Base-by-base conservation (phyloP, 257 asterid genomes). In the Solanum dulcamara region DNA sequence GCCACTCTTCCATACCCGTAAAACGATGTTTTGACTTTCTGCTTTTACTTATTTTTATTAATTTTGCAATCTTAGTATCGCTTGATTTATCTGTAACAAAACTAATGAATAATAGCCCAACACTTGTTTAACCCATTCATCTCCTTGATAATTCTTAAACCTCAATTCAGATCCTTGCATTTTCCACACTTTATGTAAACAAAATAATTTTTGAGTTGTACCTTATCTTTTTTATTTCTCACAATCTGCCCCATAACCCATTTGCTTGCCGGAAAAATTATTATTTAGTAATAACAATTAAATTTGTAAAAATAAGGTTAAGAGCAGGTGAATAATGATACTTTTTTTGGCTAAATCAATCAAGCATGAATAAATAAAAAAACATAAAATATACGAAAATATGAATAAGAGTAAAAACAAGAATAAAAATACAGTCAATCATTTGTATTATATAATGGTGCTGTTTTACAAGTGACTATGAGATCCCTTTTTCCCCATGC, bases 1-100 rank as follows among this genome's bases (percentile, higher is more conserved):
- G 97, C 98, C 32, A 95, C 97, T 18, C 84, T 96, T 53, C 86
- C 91, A 60, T 96, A 94, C 72, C 91, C 98, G 75, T 88, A 81
- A 83, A 9, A 68, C 79, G 33, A 35, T 20, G 28, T 67, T 68
- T 68, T 33, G 28, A 40, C 44, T 9, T 20, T 20, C 28, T 9
- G 32, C 22, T 30, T 37, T 35, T 18, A 20, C 26, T 22, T 22
- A 22, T 60, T 18, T 67, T 68, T 35, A 68, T 35, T 10, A 22
- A 35, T 37, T 70, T 70, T 35, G 80, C 30, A 70, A 20, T 70
- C 48, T 20, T 70, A 17, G 46, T 33, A 35, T 68, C 6, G 40
- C 7, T 68, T 20, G 30, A 70, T 37, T 70, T 70, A 37, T 70
- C 32, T 70, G 80, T 70, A 70, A 70, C 79, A 68, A 68, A 67